phyloP scores from a whole-genome alignment of 2,329 filamentous ascomycete species.

The Colletotrichum filicis region DNA sequence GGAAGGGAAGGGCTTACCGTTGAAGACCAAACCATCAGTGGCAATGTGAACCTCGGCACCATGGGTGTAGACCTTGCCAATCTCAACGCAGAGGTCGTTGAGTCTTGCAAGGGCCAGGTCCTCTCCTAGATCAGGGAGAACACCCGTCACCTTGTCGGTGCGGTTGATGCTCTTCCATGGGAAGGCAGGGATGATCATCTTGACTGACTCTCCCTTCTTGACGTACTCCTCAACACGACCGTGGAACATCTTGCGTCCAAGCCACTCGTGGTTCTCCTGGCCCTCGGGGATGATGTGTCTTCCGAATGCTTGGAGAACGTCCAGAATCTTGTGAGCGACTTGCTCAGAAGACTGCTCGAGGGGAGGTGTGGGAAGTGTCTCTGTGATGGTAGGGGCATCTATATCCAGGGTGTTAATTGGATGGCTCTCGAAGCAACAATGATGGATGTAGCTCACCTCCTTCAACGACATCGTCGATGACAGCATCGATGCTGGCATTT shows the following conservation, averaged over 20 bases:
- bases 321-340: conserved; percentile 32
- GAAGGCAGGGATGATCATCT: conserved; percentile 37
- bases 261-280: conserved; percentile 31
- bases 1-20: conserved; percentile 3
- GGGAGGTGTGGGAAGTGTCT: conserved; percentile 21
- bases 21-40: conserved; percentile 54
- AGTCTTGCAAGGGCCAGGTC: conserved; percentile 52
- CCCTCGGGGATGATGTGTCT: conserved; percentile 30
- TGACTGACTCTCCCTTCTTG: conserved; percentile 28
- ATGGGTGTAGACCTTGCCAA: conserved; percentile 49
- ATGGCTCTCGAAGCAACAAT: no score
- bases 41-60: conserved; percentile 53
- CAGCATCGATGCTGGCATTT: neutral
- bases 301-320: conserved; percentile 26
- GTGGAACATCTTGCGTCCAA: conserved; percentile 33
- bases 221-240: conserved; percentile 31
- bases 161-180: conserved; percentile 40
- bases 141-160: conserved; percentile 46
- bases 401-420: neutral
- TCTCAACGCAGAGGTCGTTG: conserved; percentile 50
- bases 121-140: conserved; percentile 54
- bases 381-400: conserved; percentile 14
- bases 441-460: neutral
- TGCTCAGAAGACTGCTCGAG: conserved; percentile 21
- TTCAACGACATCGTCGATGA: neutral